Conservation (phyloP, 192 early-diverging fungal genomes). For the Coemansia sp. region DNA sequence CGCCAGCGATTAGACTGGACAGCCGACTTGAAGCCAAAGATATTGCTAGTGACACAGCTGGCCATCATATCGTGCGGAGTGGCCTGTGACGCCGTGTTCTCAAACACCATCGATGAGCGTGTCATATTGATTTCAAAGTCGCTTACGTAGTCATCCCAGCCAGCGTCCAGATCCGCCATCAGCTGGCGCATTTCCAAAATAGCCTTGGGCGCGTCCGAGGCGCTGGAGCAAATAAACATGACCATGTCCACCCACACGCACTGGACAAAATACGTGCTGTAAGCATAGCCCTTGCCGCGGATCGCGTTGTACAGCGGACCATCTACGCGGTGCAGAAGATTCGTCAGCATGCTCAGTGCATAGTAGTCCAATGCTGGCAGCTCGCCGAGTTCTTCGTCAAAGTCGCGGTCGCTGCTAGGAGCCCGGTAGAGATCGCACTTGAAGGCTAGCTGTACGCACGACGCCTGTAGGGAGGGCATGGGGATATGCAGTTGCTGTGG, state of each 20-base stretch:
- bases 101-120: constrained; percentile 28
- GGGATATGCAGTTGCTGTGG: constrained; percentile 56
- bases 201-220: constrained; percentile 36
- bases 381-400: constrained; percentile 41
- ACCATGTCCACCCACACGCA: constrained; percentile 64
- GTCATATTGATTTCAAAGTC: constrained; percentile 51
- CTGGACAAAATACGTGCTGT: constrained; percentile 63
- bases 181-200: constrained; percentile 26
- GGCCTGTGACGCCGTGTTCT: constrained; percentile 4
- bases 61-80: constrained; percentile 26
- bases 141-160: constrained; percentile 43
- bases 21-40: constrained; percentile 31
- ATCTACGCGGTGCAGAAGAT: constrained; percentile 69
- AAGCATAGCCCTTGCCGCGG: constrained; percentile 76
- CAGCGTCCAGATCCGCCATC: constrained; percentile 12
- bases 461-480: constrained; percentile 53
- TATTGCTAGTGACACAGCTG: constrained; percentile 12
- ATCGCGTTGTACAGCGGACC: constrained; percentile 78
- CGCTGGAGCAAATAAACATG: constrained; percentile 23
- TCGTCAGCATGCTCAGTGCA: constrained; percentile 64
- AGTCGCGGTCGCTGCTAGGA: constrained; percentile 19
- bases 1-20: constrained; percentile 24
- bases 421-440: constrained; percentile 38
- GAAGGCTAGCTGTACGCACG: constrained; percentile 45
- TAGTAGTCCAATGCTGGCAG: constrained; percentile 56